Conservation (phyloP, 331 rosid genomes). For the Malus hybrid region DNA sequence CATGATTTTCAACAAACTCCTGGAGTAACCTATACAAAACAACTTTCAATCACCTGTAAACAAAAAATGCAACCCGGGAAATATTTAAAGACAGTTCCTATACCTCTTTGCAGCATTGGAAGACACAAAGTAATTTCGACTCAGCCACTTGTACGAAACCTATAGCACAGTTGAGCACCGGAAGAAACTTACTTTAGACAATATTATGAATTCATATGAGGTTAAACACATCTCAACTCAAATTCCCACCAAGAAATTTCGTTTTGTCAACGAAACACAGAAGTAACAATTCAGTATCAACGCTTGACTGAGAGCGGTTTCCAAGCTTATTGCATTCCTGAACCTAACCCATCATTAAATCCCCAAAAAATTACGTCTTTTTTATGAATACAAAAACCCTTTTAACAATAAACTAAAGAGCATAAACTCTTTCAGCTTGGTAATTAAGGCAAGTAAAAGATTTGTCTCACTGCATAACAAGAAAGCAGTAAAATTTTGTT, state of each 20-base stretch:
- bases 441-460: not conserved
- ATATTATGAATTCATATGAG: not conserved
- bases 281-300: not conserved
- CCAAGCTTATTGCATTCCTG: not conserved
- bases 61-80: not conserved
- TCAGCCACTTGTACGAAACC: constrained; percentile 97
- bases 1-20: constrained; percentile 69
- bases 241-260: not conserved
- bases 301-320: not conserved
- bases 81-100: not conserved
- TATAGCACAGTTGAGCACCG: constrained; percentile 2
- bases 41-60: constrained; percentile 18
- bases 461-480: not conserved
- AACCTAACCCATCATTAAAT: not conserved
- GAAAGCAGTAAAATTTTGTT: not conserved
- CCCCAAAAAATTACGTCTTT: not conserved
- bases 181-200: not conserved
- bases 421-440: not conserved
- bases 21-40: constrained; percentile 60
- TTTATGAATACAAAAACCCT: too few species aligned
- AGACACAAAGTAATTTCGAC: constrained; percentile 83
- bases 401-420: not conserved
- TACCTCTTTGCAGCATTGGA: constrained; percentile 84
- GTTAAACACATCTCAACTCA: not conserved
- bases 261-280: not conserved